Evolutionary conservation across 2,329 filamentous ascomycete species (phyloP).

Genomic region (Ophiocordyceps camponoti-leonardi): DNA sequence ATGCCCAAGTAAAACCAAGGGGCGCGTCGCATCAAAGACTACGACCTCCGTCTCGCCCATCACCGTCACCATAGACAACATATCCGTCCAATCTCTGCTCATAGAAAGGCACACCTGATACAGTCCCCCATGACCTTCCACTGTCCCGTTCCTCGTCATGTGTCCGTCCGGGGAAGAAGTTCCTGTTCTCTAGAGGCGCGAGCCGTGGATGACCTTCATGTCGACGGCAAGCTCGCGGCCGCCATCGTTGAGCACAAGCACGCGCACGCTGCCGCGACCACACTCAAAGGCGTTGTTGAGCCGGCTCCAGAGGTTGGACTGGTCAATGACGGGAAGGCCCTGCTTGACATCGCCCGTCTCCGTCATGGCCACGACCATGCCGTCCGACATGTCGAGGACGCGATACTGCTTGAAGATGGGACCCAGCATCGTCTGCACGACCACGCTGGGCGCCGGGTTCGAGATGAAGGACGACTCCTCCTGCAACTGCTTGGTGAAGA

Average conservation of each 20-base stretch:
- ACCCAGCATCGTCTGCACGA: conserved; percentile 98
- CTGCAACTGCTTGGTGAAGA: conserved; percentile 99
- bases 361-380: conserved; percentile 85
- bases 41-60: not conserved
- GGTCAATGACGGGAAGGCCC: conserved; percentile 79
- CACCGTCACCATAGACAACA: not conserved
- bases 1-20: not conserved
- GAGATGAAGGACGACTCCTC: conserved; percentile 97
- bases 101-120: not conserved
- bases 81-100: not conserved
- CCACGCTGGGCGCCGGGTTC: conserved; percentile 88
- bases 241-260: conserved; percentile 87
- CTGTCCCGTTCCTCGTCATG: not conserved
- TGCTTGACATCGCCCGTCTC: conserved; percentile 99
- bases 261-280: conserved; percentile 83
- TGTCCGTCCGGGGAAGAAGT: not conserved
- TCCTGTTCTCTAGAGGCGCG: conserved; percentile 34
- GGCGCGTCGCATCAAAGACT: not conserved
- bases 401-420: conserved; percentile 99
- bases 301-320: conserved; percentile 73
- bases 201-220: conserved; percentile 93
- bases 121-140: not conserved
- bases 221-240: conserved; percentile 92
- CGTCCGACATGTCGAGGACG: conserved; percentile 89
- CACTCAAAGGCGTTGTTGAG: conserved; percentile 74